These are phyloP conservation scores for Clathrospora elynae DNA, from an alignment of 2,329 filamentous ascomycete genomes.

Conservation along the genomic window DNA sequence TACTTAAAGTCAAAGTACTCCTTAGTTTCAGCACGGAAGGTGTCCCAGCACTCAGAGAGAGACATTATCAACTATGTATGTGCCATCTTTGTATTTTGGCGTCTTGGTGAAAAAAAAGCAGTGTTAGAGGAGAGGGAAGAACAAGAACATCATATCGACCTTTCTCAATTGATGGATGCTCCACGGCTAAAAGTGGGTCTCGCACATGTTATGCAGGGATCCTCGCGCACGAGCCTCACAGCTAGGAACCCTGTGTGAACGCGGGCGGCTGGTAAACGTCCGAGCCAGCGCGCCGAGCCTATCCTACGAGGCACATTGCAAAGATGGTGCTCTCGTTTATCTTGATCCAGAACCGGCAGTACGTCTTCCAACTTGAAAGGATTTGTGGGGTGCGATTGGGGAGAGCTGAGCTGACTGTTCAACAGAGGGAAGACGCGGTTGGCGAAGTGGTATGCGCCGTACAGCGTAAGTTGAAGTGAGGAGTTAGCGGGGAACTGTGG, in stretches of 20 bases:
- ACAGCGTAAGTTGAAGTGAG: conserved; percentile 64
- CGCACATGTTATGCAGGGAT: conserved; percentile 14
- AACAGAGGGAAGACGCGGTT: conserved; percentile 93
- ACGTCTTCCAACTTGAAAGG: conserved; percentile 13
- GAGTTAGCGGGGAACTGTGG: neutral
- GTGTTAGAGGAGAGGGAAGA: neutral
- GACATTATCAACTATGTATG: too few relatives aligned
- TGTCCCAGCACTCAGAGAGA: too few relatives aligned
- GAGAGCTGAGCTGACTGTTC: neutral
- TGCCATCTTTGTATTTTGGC: too few relatives aligned
- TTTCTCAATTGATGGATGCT: too few relatives aligned
- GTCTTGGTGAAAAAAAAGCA: too few relatives aligned
- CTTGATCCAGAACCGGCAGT: conserved; percentile 89
- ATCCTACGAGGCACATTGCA: conserved; percentile 10
- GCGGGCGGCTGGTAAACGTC: conserved; percentile 3
- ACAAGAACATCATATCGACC: too few relatives aligned
- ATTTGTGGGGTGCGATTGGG: neutral
- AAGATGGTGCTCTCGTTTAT: conserved; percentile 80
- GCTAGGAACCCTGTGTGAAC: conserved; percentile 2
- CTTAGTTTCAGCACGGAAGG: too few relatives aligned
- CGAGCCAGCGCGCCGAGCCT: conserved; percentile 14
- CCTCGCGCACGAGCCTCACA: conserved; percentile 10
- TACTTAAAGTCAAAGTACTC: too few relatives aligned
- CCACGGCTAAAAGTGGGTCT: conserved; percentile 21
- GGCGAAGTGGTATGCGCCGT: conserved; percentile 98